Evolutionary conservation across 352 stramenopile species (phyloP).

Genomic region (Plasmopara viticola): DNA sequence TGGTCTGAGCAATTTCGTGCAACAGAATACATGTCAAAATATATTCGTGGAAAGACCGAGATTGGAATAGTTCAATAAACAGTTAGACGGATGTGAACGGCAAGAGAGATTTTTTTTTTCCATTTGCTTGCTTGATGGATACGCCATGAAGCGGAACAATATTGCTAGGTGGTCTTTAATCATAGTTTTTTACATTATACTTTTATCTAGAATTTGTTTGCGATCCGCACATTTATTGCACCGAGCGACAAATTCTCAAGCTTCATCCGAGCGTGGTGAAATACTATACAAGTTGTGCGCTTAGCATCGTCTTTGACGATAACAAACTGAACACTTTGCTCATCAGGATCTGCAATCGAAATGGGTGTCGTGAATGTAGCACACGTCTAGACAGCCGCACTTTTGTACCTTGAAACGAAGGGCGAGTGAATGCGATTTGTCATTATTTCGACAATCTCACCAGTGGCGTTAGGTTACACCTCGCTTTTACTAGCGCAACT

Average conservation of each 20-base stretch:
- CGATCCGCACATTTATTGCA: slow-evolving; percentile 1
- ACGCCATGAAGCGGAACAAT: too few species aligned
- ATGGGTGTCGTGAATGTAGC: neutral
- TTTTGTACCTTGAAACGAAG: slow-evolving; percentile 66
- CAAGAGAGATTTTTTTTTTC: too few species aligned
- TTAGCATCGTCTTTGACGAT: slow-evolving; percentile 23
- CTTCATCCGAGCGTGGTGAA: slow-evolving; percentile 11
- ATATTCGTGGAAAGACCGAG: slow-evolving; percentile 71
- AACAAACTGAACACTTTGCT: slow-evolving; percentile 16
- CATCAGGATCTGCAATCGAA: neutral
- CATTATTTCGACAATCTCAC: slow-evolving; percentile 44
- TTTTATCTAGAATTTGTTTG: neutral
- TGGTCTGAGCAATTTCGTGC: slow-evolving; percentile 79
- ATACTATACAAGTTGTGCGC: slow-evolving; percentile 17
- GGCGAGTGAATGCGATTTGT: slow-evolving; percentile 54
- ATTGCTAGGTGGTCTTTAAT: too few species aligned
- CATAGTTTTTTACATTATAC: neutral
- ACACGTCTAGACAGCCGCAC: neutral
- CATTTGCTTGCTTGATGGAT: too few species aligned
- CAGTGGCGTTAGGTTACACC: neutral
- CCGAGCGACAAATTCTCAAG: slow-evolving; percentile 6
- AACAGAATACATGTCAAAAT: slow-evolving; percentile 82
- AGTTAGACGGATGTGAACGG: too few species aligned
- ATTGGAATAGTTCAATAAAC: slow-evolving; percentile 1
- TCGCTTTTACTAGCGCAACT: neutral